Evolutionary conservation across 257 asterid species (phyloP), one percentile per base, ranked within the genome.

Genomic region (Plantago elongata): DNA sequence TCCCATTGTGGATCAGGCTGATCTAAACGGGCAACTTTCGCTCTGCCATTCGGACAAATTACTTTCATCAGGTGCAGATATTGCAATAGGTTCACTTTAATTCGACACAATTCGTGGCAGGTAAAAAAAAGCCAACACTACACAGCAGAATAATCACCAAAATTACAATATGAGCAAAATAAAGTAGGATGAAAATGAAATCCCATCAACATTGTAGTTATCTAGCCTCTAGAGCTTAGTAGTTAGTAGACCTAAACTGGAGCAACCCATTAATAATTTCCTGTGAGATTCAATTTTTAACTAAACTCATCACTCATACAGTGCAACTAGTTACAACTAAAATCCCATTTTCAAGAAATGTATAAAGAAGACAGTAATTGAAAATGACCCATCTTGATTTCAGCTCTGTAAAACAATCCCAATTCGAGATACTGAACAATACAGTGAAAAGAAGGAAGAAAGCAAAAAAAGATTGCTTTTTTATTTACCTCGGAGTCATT

Each of bases 11-110:
- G 75, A 72, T 75, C 72, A 15, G 72, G 70, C 44, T 45, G 62
- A 71, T 72, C 77, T 57, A 67, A 67, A 69, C 65, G 54, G 42
- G 58, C 59, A 56, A 62, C 75, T 61, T 51, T 30, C 68, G 68
- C 63, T 66, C 75, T 72, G 58, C 73, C 69, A 49, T 8, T 52
- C 5, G 66, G 46, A 63, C 59, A 51, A 10, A 37, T 11, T 27
- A 44, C 34, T 44, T 44, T 30, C 13, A 71, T 67, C 63, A 64
- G 68, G 57, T 57, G 54, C 63, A 54, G 54, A 63, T 38, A 9
- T n/a, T 52, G 27, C 16, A 51, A 47, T 2, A 27, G 27, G 27
- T 13, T 62, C n/a, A 61, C 46, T 54, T 22, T 11, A 52, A 17
- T 22, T 22, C 30, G 40, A 22, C 12, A 8, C 37, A 50, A 22